Evolutionary conservation across 257 asterid genomes (phyloP).

Genomic region (Scutellaria minor): DNA sequence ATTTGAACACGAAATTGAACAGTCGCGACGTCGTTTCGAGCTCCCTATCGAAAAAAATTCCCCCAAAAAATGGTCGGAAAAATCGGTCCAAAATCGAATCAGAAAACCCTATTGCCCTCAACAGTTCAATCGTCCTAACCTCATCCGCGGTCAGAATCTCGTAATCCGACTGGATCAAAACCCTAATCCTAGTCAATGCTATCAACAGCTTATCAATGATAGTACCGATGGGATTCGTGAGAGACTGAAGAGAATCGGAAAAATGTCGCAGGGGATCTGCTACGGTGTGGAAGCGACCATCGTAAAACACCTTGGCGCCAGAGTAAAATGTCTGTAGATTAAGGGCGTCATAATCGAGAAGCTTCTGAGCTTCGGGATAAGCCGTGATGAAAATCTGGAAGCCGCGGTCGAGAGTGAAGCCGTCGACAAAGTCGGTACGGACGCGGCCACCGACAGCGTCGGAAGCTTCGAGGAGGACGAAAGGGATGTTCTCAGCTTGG

Average conservation of each 20-base stretch:
- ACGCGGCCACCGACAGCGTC: constrained; percentile 98
- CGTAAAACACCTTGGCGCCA: constrained; percentile 73
- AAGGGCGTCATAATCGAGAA: constrained; percentile 70
- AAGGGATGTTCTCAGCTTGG: constrained; percentile 73
- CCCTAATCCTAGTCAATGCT: constrained; percentile 70
- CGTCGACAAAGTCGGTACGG: constrained; percentile 78
- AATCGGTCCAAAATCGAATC: constrained; percentile 77
- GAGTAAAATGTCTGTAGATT: constrained; percentile 73
- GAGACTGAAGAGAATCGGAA: constrained; percentile 54
- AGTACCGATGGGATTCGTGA: constrained; percentile 77
- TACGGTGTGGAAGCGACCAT: constrained; percentile 75
- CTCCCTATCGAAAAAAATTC: constrained; percentile 80
- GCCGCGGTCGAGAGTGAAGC: constrained; percentile 91
- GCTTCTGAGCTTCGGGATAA: constrained; percentile 77
- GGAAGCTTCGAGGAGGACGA: constrained; percentile 80
- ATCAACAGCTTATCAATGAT: constrained; percentile 69
- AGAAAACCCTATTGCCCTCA: constrained; percentile 70
- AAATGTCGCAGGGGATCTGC: constrained; percentile 92
- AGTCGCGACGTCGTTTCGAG: constrained; percentile 85
- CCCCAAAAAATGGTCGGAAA: constrained; percentile 87
- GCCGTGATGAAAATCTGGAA: constrained; percentile 95
- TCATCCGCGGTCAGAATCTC: constrained; percentile 70
- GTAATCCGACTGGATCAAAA: constrained; percentile 56
- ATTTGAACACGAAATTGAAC: constrained; percentile 82
- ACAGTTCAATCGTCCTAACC: constrained; percentile 52